These are phyloP conservation scores for Saccharum spontaneum DNA, from an alignment of 176 grass and related monocot species.

Conservation along the genomic window DNA sequence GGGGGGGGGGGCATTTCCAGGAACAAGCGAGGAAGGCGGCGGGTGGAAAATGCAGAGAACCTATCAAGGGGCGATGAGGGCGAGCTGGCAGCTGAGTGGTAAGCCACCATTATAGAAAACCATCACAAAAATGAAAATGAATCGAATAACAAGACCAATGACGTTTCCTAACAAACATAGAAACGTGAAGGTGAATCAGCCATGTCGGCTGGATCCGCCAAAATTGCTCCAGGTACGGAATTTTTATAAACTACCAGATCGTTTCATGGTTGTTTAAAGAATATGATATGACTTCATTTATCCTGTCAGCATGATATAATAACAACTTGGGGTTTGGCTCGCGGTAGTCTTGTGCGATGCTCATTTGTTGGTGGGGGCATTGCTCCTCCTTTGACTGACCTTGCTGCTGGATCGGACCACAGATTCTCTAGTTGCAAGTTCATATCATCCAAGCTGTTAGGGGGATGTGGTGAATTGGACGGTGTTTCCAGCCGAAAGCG, in stretches of 20 bases:
- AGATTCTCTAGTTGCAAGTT: constrained; percentile 37
- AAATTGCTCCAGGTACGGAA: not conserved
- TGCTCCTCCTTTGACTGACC: constrained; percentile 34
- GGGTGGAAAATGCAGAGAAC: constrained; percentile 33
- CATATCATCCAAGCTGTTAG: constrained; percentile 31
- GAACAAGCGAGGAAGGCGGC: constrained; percentile 11
- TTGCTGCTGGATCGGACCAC: not conserved
- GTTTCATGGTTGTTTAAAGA: not conserved
- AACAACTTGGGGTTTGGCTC: not conserved
- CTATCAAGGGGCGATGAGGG: not conserved
- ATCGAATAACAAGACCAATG: not conserved
- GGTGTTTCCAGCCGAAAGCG: constrained; percentile 1
- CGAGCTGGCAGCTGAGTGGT: constrained; percentile 25
- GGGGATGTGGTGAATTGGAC: not conserved
- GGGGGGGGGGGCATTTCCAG: constrained; percentile 42
- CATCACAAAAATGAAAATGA: not conserved
- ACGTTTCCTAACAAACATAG: not conserved
- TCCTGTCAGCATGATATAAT: constrained; percentile 20
- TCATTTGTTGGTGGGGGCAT: constrained; percentile 29
- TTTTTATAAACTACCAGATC: not conserved
- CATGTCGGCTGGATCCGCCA: not conserved
- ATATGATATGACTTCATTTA: not conserved
- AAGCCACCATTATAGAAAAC: constrained; percentile 12
- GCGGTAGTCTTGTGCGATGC: not conserved
- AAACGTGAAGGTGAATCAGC: not conserved